Evolutionary conservation across 371 early-diverging fungal genomes (phyloP), one percentile per base, ranked within the genome.

Genomic region (Scutellospora calospora): DNA sequence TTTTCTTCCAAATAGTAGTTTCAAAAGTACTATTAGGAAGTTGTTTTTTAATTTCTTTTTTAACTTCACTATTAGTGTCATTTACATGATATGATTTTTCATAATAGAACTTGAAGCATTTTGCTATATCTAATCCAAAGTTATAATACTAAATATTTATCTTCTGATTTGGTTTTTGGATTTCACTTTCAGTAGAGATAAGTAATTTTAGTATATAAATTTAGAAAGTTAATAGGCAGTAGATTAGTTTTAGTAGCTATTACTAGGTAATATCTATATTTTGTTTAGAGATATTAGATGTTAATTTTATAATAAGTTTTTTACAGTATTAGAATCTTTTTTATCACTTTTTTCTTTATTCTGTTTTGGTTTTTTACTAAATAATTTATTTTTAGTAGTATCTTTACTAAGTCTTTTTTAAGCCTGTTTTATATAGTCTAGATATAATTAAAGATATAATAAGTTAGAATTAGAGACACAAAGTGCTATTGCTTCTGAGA

Each of bases 1-100:
- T 69, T 69, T 69, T 69, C 71, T 71, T 71, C 52, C 51, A 5
- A 45, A 71, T 20, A 51, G 29, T 22, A 51, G 8, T 25, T 51
- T 71, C 71, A 52, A 45, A 51, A 71, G 51, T 18, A 20, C 51
- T 22, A 51, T 71, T 18, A 11, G 71, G 52, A 25, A 71, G 71
- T 29, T 52, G 71, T 49, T 71, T 45, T 25, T 51, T 4, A 71
- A 71, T 27, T 71, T 71, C 71, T 71, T 71, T 25, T 51, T 71
- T 71, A 25, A 71, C 71, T n/a, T n/a, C 35, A 71, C 16, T 25
- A 27, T 22, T 25, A 51, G 54, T 51, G 54, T 51, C 12, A 35
- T 75, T 41, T 38, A 60, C 45, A 59, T 75, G 33, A 60, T 33
- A 75, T 75, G 55, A 60, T 55, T 60, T 75, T 75, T 75, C 60